Evolutionary conservation across 2,329 filamentous ascomycete species (phyloP).

Genomic region (Exophiala aquamarina): DNA sequence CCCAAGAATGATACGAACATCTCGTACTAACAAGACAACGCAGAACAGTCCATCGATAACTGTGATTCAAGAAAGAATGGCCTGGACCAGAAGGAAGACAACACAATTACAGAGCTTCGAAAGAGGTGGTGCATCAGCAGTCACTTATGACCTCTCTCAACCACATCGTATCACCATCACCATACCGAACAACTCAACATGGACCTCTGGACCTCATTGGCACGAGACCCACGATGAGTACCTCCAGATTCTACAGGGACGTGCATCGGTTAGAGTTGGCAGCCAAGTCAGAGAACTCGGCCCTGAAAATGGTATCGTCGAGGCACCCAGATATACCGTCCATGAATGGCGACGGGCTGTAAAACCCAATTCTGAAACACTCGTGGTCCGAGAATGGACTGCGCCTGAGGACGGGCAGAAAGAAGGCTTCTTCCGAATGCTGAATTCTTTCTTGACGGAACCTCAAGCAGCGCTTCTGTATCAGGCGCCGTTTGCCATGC

Average conservation of each 20-base stretch:
- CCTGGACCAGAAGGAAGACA: constrained; percentile 9
- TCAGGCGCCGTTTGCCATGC: not conserved
- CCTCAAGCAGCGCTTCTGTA: constrained; percentile 14
- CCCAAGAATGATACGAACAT: no score
- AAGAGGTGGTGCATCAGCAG: constrained; percentile 9
- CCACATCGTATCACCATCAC: constrained; percentile 43
- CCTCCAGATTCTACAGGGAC: constrained; percentile 43
- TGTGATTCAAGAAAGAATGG: no score
- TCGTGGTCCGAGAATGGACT: constrained; percentile 50
- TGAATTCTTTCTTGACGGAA: constrained; percentile 37
- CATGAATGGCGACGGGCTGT: constrained; percentile 49
- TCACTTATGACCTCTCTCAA: constrained; percentile 37
- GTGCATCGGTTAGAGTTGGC: constrained; percentile 29
- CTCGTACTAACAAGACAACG: no score
- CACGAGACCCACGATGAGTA: constrained; percentile 50
- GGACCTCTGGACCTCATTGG: constrained; percentile 53
- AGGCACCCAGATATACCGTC: constrained; percentile 34
- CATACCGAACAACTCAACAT: constrained; percentile 44
- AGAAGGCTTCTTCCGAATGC: constrained; percentile 51
- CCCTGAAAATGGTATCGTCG: constrained; percentile 31
- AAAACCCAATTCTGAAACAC: constrained; percentile 13
- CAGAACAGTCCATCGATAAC: no score
- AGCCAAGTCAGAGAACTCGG: constrained; percentile 1
- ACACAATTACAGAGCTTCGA: constrained; percentile 8
- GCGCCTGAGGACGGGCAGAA: constrained; percentile 48